Conservation (phyloP, 2,329 filamentous ascomycete genomes). For the Ophiocordyceps camponoti-floridani region DNA sequence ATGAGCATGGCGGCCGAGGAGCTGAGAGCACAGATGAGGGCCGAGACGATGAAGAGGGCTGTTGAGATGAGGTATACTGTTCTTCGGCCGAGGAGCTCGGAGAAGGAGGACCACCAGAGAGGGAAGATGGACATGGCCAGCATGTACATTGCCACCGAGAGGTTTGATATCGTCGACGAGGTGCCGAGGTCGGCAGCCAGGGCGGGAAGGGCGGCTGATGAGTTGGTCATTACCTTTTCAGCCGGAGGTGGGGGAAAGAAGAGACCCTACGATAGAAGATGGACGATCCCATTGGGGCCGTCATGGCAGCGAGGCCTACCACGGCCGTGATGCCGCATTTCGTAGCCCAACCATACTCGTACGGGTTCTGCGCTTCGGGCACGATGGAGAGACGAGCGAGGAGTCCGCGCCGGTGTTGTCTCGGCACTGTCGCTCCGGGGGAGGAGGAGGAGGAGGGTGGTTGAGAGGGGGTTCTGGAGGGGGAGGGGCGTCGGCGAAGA, state of each 20-base stretch:
- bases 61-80: slow-evolving; percentile 69
- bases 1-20: slow-evolving; percentile 59
- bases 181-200: slow-evolving; percentile 45
- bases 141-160: slow-evolving; percentile 69
- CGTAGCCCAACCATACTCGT: slow-evolving; percentile 50
- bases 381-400: slow-evolving; percentile 53
- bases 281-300: slow-evolving; percentile 66
- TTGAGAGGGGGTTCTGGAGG: background rate
- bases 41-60: slow-evolving; percentile 52
- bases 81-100: slow-evolving; percentile 52
- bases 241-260: background rate
- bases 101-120: slow-evolving; percentile 75
- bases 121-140: slow-evolving; percentile 69
- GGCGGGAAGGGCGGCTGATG: slow-evolving; percentile 45
- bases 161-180: slow-evolving; percentile 48
- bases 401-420: slow-evolving; percentile 45
- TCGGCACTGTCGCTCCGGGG: slow-evolving; percentile 22
- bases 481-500: background rate
- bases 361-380: slow-evolving; percentile 62
- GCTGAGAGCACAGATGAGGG: slow-evolving; percentile 49
- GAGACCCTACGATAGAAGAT: slow-evolving; percentile 56
- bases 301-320: slow-evolving; percentile 58
- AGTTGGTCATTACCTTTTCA: slow-evolving; percentile 1
- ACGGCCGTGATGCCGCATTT: slow-evolving; percentile 79
- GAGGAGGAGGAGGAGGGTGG: background rate